These are phyloP conservation scores for Geotrichum macrosporum DNA, from an alignment of 1,139 yeast genomes.

Conservation along the genomic window DNA sequence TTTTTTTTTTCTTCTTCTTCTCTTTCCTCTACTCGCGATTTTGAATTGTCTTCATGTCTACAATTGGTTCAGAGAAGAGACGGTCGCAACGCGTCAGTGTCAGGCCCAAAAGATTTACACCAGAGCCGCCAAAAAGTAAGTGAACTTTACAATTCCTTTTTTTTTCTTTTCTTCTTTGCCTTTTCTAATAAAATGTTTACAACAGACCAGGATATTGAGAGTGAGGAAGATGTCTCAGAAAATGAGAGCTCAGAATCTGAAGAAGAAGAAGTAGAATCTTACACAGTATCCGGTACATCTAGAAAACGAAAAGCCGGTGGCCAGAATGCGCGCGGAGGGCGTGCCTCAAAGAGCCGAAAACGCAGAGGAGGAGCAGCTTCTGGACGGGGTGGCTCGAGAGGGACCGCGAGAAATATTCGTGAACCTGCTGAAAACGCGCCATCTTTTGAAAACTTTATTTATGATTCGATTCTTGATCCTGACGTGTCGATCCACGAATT, in stretches of 20 bases:
- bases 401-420: neutral
- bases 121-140: conserved; percentile 7
- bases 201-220: neutral
- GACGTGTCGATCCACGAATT: conserved; percentile 53
- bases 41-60: conserved; percentile 2
- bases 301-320: conserved; percentile 13
- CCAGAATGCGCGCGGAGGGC: neutral
- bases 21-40: neutral
- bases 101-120: conserved; percentile 6
- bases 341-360: conserved; percentile 5
- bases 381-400: conserved; percentile 1
- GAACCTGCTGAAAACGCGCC: conserved; percentile 6
- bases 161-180: neutral
- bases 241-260: conserved; percentile 10
- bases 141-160: neutral
- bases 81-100: conserved; percentile 15
- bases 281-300: neutral
- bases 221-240: conserved; percentile 4
- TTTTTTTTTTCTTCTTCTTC: neutral
- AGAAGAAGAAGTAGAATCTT: conserved; percentile 2
- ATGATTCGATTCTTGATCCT: conserved; percentile 38
- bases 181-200: neutral
- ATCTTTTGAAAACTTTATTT: conserved; percentile 20
- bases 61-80: conserved; percentile 1
- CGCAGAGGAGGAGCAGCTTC: conserved; percentile 10